phyloP scores from a whole-genome alignment of 1,139 yeast genomes.

The Yamadazyma sp. region DNA sequence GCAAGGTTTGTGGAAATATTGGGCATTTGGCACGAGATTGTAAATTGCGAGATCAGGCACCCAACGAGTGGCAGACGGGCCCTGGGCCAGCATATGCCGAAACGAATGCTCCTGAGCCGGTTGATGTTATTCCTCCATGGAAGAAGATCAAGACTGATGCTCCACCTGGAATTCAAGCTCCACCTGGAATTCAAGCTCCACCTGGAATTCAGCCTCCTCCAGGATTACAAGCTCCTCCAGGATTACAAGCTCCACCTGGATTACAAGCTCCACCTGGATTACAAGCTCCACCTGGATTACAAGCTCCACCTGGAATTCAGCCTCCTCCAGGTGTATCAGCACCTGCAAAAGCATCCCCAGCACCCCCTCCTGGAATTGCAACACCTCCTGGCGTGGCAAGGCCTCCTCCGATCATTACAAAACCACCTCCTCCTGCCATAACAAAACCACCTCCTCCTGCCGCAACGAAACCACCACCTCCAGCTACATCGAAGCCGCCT shows the following conservation, averaged over 20 bases:
- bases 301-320: slow-evolving; percentile 1
- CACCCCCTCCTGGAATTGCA: neutral
- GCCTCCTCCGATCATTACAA: slow-evolving; percentile 4
- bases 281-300: slow-evolving; percentile 1
- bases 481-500: slow-evolving; percentile 1
- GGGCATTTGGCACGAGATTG: slow-evolving; percentile 94
- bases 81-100: no score
- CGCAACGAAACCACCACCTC: neutral
- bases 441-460: slow-evolving; percentile 7
- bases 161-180: slow-evolving; percentile 2
- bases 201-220: slow-evolving; percentile 1
- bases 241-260: neutral
- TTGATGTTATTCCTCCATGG: slow-evolving; percentile 14
- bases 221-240: slow-evolving; percentile 3
- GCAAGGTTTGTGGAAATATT: slow-evolving; percentile 73
- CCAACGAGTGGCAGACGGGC: neutral
- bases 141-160: slow-evolving; percentile 13
- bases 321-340: slow-evolving; percentile 1
- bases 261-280: neutral
- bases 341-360: slow-evolving; percentile 1
- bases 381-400: slow-evolving; percentile 1
- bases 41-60: slow-evolving; percentile 27
- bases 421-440: slow-evolving; percentile 7
- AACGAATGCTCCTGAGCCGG: no score
- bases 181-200: neutral